Evolutionary conservation across 2,329 filamentous ascomycete species (phyloP), one percentile per base, ranked within the genome.

Genomic region (Cladosporium sp.): DNA sequence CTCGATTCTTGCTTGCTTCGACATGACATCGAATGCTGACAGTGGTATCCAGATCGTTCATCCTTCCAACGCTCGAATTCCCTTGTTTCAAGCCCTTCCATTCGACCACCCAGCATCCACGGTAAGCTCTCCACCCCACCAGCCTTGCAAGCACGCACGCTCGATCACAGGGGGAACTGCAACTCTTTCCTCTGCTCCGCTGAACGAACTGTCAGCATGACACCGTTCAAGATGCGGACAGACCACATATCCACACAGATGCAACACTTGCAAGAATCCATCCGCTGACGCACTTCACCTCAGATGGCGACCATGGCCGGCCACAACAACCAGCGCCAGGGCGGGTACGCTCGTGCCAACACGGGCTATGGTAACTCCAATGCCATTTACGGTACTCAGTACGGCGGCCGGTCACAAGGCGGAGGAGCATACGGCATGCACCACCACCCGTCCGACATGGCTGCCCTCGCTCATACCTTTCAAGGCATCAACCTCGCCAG

Each of bases 401-500:
- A 67, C 55, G 56, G 47, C 51, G 51, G 57, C 49, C 62, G 62
- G 43, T 56, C 53, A 44, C 61, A 63, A 51, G 54, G 56, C 49
- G 59, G 58, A 49, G 64, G 66, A 54, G 57, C 52, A 41, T 68
- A 68, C 58, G 62, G 61, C 61, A 64, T 65, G 61, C 61, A 64
- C 49, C 60, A 61, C 42, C 58, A 59, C 53, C 57, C 57, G 43
- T 54, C 52, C 52, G 54, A 60, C 55, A 63, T 70, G 58, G 59
- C 65, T 20, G 60, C 64, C 40, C 59, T 70, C 53, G 59, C 68
- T 66, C 65, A 70, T 62, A 58, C 60, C 54, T 68, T 70, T 49
- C 67, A 68, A 64, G 67, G 66, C 59, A 68, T 70, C 63, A 68
- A 64, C 57, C 55, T 70, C 56, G 58, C 59, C 40, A 61, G 61